phyloP scores from a whole-genome alignment of 1,139 yeast species.

The Schwanniomyces etchellsii region DNA sequence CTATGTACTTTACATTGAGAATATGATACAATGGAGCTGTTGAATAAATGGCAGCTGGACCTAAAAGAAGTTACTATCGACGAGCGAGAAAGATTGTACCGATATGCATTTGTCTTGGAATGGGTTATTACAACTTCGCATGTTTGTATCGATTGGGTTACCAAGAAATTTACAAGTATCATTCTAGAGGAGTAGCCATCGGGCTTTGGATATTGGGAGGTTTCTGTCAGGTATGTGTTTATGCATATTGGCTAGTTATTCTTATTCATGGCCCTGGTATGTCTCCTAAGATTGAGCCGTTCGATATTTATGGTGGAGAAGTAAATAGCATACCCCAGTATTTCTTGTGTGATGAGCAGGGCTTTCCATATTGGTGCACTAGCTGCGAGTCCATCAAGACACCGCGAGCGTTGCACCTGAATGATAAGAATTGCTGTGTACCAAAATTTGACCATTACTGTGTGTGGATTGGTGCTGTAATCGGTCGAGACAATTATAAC shows the following conservation, averaged over 20 bases:
- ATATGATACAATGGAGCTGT: not conserved
- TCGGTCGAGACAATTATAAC: conserved; percentile 52
- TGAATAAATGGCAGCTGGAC: not conserved
- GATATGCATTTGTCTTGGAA: conserved; percentile 13
- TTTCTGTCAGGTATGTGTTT: conserved; percentile 17
- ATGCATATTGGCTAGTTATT: conserved; percentile 28
- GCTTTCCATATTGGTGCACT: conserved; percentile 60
- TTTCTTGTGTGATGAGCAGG: conserved; percentile 54
- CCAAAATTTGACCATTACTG: conserved; percentile 66
- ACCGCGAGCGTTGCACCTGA: conserved; percentile 53
- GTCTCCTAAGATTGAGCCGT: conserved; percentile 18
- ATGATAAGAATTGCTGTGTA: conserved; percentile 38
- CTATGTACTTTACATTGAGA: no score
- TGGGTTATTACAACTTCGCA: conserved; percentile 31
- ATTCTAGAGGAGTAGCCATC: conserved; percentile 28
- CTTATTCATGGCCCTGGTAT: conserved; percentile 31
- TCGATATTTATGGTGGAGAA: conserved; percentile 19
- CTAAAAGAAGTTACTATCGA: no score
- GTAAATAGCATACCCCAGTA: conserved; percentile 32
- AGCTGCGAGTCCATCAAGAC: conserved; percentile 48
- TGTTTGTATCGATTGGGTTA: conserved; percentile 32
- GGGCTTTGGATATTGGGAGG: conserved; percentile 30
- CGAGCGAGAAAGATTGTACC: conserved; percentile 16
- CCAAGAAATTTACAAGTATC: conserved; percentile 25
- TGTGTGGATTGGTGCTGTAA: conserved; percentile 52